phyloP scores from a whole-genome alignment of 345 rosid genomes.

The Eucalyptus albens region DNA sequence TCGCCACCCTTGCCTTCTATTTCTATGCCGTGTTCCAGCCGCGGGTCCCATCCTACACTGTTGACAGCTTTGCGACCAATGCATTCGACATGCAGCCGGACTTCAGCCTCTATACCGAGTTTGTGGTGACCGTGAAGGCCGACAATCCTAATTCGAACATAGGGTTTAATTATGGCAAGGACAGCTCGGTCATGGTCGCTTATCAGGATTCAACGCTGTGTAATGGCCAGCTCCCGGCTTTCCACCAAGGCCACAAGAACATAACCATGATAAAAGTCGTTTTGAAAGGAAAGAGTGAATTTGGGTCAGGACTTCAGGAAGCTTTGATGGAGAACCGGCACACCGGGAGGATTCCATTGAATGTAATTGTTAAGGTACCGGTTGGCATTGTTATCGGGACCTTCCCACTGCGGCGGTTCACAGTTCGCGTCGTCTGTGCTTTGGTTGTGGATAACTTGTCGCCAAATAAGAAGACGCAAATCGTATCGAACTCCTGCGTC shows the following conservation, averaged over 20 bases:
- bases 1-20: background rate
- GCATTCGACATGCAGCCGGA: constrained; percentile 15
- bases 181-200: constrained; percentile 13
- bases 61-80: constrained; percentile 12
- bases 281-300: constrained; percentile 24
- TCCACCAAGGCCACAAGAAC: constrained; percentile 21
- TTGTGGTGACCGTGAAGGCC: constrained; percentile 23
- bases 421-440: constrained; percentile 13
- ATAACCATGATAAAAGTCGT: constrained; percentile 3
- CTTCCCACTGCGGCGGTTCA: constrained; percentile 12
- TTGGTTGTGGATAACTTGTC: constrained; percentile 36
- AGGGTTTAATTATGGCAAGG: constrained; percentile 22
- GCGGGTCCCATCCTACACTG: constrained; percentile 17
- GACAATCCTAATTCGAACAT: constrained; percentile 21
- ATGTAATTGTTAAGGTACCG: constrained; percentile 20
- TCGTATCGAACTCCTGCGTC: constrained; percentile 12
- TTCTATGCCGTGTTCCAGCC: constrained; percentile 15
- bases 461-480: constrained; percentile 4
- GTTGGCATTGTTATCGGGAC: constrained; percentile 7
- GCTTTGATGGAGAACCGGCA: constrained; percentile 9
- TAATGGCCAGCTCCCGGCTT: constrained; percentile 28
- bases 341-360: constrained; percentile 27
- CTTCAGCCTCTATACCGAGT: constrained; percentile 19
- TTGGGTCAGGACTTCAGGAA: constrained; percentile 21
- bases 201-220: constrained; percentile 18